phyloP scores from a whole-genome alignment of 208 protist genomes.

The Blechomonas ayalai region DNA sequence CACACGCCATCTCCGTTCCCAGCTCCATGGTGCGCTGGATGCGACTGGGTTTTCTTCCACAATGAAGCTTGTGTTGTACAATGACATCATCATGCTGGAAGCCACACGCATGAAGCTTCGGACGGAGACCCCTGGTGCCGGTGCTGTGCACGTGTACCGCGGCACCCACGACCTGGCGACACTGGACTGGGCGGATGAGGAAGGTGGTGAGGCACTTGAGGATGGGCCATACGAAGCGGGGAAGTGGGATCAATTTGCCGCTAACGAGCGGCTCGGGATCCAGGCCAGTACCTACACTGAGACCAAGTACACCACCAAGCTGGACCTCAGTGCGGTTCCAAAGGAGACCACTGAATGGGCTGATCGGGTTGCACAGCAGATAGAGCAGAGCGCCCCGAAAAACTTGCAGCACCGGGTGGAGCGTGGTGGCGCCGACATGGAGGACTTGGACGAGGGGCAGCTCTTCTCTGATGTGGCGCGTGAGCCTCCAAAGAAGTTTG shows the following conservation, averaged over 20 bases:
- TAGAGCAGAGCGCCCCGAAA: slow-evolving; percentile 50
- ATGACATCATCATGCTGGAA: slow-evolving; percentile 75
- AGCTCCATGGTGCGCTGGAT: slow-evolving; percentile 38
- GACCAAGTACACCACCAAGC: slow-evolving; percentile 82
- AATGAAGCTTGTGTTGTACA: slow-evolving; percentile 42
- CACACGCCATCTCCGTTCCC: slow-evolving; percentile 41
- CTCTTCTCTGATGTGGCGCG: slow-evolving; percentile 79
- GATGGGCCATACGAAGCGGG: slow-evolving; percentile 35
- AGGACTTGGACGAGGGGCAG: slow-evolving; percentile 59
- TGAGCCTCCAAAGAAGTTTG: no score
- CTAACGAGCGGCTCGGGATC: slow-evolving; percentile 77
- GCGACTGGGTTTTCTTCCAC: slow-evolving; percentile 27
- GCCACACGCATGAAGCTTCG: slow-evolving; percentile 54
- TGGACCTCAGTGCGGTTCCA: slow-evolving; percentile 70
- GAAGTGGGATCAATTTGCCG: slow-evolving; percentile 86
- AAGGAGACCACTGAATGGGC: slow-evolving; percentile 61
- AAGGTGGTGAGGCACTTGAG: slow-evolving; percentile 56
- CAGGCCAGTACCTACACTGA: slow-evolving; percentile 85
- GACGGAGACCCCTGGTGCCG: slow-evolving; percentile 53
- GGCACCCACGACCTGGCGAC: slow-evolving; percentile 55
- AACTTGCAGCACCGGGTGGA: slow-evolving; percentile 68
- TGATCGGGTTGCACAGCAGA: slow-evolving; percentile 64
- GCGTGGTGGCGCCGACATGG: slow-evolving; percentile 34
- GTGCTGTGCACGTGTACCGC: slow-evolving; percentile 28
- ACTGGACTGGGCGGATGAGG: slow-evolving; percentile 62